Conservation (phyloP, 225 moss, liverwort and hornwort species). For the Antitrichia curtipendula region DNA sequence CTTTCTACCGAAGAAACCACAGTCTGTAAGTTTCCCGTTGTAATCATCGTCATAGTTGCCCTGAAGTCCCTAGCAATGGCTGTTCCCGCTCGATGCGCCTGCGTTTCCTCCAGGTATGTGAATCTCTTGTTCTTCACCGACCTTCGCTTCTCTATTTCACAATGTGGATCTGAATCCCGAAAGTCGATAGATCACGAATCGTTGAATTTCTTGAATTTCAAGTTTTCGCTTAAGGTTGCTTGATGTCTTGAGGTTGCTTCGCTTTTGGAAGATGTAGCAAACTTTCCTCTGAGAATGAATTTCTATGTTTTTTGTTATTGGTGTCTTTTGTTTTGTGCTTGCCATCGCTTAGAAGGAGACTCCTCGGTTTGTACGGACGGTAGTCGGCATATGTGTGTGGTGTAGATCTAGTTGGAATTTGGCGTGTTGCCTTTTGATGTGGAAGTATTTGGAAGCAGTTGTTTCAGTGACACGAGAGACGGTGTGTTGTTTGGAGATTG, state of each 20-base stretch:
- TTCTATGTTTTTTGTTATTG: neutral
- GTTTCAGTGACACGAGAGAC: neutral
- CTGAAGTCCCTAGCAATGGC: neutral
- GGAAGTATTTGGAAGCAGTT: neutral
- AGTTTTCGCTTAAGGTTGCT: neutral
- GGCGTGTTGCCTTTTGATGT: neutral
- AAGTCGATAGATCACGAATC: neutral
- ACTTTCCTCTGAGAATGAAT: neutral
- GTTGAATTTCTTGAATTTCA: neutral
- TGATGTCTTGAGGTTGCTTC: neutral
- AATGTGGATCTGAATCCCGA: neutral
- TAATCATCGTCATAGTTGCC: neutral
- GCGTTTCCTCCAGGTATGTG: neutral
- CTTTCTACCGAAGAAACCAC: neutral
- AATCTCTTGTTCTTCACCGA: neutral
- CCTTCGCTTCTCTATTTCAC: neutral
- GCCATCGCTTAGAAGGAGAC: neutral
- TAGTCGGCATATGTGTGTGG: neutral
- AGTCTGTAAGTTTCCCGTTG: neutral
- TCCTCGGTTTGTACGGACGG: neutral
- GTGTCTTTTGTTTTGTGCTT: neutral
- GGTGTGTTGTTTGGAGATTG: neutral
- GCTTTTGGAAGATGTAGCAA: no score
- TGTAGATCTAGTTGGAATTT: neutral
- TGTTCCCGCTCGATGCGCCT: neutral